These are phyloP conservation scores for Chimonanthus salicifolius DNA, from an alignment of 164 flowering plant species.

Conservation along the genomic window DNA sequence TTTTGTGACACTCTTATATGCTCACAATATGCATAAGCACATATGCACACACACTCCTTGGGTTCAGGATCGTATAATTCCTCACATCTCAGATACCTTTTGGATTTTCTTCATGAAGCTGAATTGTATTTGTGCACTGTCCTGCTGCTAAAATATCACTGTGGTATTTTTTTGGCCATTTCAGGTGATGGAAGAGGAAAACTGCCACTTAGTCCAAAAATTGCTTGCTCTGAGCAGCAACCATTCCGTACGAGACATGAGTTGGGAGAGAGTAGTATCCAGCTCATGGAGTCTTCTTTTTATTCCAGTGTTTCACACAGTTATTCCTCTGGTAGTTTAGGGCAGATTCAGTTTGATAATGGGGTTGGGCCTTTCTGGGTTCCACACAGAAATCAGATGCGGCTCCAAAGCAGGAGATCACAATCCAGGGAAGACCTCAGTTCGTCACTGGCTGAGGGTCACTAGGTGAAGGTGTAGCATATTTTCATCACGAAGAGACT, in stretches of 20 bases:
- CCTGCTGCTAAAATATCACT: not conserved
- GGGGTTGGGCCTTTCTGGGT: conserved; percentile 63
- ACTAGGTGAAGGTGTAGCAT: conserved; percentile 51
- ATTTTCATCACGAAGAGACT: conserved; percentile 4
- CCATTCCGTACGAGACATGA: conserved; percentile 55
- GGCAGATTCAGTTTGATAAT: conserved; percentile 81
- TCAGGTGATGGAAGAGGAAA: conserved; percentile 83
- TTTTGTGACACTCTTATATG: too few relatives aligned
- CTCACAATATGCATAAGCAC: too few relatives aligned
- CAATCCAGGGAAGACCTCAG: conserved; percentile 94
- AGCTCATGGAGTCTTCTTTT: conserved; percentile 63
- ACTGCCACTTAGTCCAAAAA: conserved; percentile 89
- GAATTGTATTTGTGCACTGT: too few relatives aligned
- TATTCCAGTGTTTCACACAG: conserved; percentile 73
- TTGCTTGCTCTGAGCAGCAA: conserved; percentile 44
- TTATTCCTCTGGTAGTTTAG: conserved; percentile 82
- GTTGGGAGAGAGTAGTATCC: conserved; percentile 55
- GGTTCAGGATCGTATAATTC: too few relatives aligned
- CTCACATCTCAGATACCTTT: too few relatives aligned
- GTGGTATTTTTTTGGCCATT: not conserved
- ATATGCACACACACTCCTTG: too few relatives aligned
- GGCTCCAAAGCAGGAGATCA: conserved; percentile 93
- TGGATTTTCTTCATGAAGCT: too few relatives aligned
- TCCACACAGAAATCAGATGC: conserved; percentile 84
- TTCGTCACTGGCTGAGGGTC: conserved; percentile 48